phyloP scores from a whole-genome alignment of 805 yeast species.

The Metschnikowia drakensbergensis region DNA sequence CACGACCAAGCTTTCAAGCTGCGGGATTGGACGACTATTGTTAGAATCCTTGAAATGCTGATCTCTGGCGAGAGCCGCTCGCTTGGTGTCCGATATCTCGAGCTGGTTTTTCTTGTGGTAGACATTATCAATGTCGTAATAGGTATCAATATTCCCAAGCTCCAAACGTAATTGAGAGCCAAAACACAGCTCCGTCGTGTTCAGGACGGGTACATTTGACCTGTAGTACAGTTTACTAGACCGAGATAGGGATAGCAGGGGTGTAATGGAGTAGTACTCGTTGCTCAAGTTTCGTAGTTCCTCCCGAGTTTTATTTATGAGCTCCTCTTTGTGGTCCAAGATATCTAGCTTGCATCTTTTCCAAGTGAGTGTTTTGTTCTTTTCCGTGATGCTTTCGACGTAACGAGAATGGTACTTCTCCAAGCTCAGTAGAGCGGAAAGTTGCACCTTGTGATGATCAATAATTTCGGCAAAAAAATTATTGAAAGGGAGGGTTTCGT shows the following conservation, averaged over 20 bases:
- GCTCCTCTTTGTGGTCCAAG: constrained; percentile 21
- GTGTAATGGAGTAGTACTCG: constrained; percentile 26
- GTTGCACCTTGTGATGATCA: constrained; percentile 21
- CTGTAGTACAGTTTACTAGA: constrained; percentile 24
- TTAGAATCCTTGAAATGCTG: constrained; percentile 7
- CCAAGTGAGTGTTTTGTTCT: constrained; percentile 33
- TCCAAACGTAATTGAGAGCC: constrained; percentile 10
- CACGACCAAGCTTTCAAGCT: constrained; percentile 11
- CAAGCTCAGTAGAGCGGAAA: constrained; percentile 26
- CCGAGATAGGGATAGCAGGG: constrained; percentile 8
- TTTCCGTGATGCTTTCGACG: constrained; percentile 19
- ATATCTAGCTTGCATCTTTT: constrained; percentile 28
- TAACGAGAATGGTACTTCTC: constrained; percentile 28
- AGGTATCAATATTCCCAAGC: constrained; percentile 18
- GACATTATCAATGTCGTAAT: constrained; percentile 21
- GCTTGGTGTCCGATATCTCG: constrained; percentile 31
- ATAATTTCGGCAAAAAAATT: constrained; percentile 22
- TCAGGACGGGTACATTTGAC: constrained; percentile 21
- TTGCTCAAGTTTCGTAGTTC: constrained; percentile 28
- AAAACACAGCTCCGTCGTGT: constrained; percentile 10
- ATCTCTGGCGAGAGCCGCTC: constrained; percentile 5
- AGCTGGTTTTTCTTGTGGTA: constrained; percentile 27
- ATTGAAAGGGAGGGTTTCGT: constrained; percentile 22
- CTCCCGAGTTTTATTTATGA: constrained; percentile 24
- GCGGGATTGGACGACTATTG: constrained; percentile 14